Base-by-base conservation (phyloP, 768 basidiomycete species). In the Pholiota molesta region DNA sequence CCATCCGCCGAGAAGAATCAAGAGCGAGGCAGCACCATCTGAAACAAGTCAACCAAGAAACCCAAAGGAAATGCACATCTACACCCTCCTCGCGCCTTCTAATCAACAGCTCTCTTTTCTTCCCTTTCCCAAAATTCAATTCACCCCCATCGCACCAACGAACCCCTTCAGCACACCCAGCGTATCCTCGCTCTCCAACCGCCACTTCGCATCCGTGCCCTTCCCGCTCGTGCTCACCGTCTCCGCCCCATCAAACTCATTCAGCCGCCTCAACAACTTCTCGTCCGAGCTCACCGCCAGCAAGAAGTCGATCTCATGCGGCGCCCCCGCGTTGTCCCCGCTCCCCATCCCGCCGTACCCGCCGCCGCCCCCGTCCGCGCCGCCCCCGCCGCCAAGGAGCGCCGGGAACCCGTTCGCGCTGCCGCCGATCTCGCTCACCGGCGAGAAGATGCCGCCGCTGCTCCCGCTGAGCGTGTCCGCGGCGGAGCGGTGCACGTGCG, bases 141-240 rank as follows among this genome's bases (percentile, higher is more conserved):
- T 44, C 19, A 44, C n/a, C 42, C 42, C 47, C 9, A 1, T 49
- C 21, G 3, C 23, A 21, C 65, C 65, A 10, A 68, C 71, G 57
- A 77, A 73, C 45, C 59, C 62, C 62, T 58, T 70, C 67, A 78
- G 65, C 63, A 72, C 73, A 21, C 65, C 68, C 33, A 52, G 59
- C 35, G 71, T 76, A 64, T 76, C 77, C 57, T 69, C 75, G 42
- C 68, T 69, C 57, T 79, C 79, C 47, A 84, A 56, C 74, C 72
- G 80, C 92, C 92, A 94, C 75, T 81, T 85, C 52, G 89, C 92
- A 73, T 92, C 91, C 47, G 91, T 92, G n/a, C 88, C 89, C 72
- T 83, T 88, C 54, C 81, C 81, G 64, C 88, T 86, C 52, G 88
- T 89, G 60, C 84, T 87, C 57, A 85, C 84, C 57, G 90, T 93